Percentiles rank a stretch among this genome's conserved stretches.
Conservation (phyloP, 2,329 filamentous ascomycete genomes). For the Eurotiales sp. region DNA sequence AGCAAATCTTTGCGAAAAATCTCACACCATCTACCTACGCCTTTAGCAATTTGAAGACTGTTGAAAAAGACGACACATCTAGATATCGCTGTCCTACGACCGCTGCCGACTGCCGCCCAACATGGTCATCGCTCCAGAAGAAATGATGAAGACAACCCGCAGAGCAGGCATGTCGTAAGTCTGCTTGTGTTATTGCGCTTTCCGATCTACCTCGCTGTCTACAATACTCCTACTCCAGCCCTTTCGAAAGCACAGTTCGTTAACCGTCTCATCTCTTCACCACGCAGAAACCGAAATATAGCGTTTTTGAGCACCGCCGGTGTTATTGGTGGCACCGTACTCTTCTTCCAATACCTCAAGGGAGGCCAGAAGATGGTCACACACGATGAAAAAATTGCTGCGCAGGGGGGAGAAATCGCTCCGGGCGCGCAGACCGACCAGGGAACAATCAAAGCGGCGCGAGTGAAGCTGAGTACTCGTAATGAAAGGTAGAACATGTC, state of each 20-base stretch:
- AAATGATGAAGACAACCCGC: neutral
- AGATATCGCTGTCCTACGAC: neutral
- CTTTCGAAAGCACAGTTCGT: too few species aligned
- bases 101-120: neutral
- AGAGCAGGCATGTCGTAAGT: conserved; percentile 10
- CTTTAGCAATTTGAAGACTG: too few species aligned
- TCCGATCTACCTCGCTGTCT: neutral
- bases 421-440: conserved; percentile 16
- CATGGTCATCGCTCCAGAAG: conserved; percentile 10
- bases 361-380: conserved; percentile 15
- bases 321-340: conserved; percentile 19
- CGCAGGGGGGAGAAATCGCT: conserved; percentile 15
- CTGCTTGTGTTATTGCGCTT: neutral
- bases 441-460: conserved; percentile 13
- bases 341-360: conserved; percentile 20
- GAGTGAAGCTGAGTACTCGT: conserved; percentile 4
- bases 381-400: conserved; percentile 18
- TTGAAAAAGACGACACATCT: too few species aligned
- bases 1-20: too few species aligned
- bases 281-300: conserved; percentile 19
- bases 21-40: too few species aligned
- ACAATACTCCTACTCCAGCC: too few species aligned
- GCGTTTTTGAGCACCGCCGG: conserved; percentile 21
- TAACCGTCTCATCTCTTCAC: neutral
- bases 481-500: conserved; percentile 12